phyloP scores from a whole-genome alignment of 495 filamentous ascomycete species.

The Aspergillus conjunctus region DNA sequence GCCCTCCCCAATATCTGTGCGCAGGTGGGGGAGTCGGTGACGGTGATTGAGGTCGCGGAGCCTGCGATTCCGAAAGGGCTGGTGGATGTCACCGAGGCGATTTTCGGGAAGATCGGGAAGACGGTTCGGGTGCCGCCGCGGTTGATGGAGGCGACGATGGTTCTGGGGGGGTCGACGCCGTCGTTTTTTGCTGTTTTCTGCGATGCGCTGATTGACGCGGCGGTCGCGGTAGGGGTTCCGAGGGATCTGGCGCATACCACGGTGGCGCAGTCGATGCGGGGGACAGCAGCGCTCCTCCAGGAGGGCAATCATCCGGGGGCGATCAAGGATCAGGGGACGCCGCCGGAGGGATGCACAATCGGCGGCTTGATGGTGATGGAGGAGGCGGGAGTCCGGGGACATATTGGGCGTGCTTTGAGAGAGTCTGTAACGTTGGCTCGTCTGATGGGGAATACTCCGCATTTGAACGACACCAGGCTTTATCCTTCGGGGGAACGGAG shows the following conservation, averaged over 20 bases:
- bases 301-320: slow-evolving; percentile 40
- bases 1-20: slow-evolving; percentile 46
- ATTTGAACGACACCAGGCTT: slow-evolving; percentile 41
- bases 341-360: slow-evolving; percentile 49
- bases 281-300: slow-evolving; percentile 42
- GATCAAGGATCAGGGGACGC: slow-evolving; percentile 44
- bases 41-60: slow-evolving; percentile 33
- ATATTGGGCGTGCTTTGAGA: slow-evolving; percentile 40
- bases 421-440: slow-evolving; percentile 46
- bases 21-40: slow-evolving; percentile 40
- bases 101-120: slow-evolving; percentile 44
- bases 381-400: slow-evolving; percentile 43
- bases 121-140: slow-evolving; percentile 33
- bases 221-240: slow-evolving; percentile 47
- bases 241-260: slow-evolving; percentile 42
- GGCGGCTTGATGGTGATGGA: slow-evolving; percentile 49
- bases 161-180: slow-evolving; percentile 43
- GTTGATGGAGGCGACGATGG: slow-evolving; percentile 44
- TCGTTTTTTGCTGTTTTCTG: slow-evolving; percentile 48
- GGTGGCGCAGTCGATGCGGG: slow-evolving; percentile 44
- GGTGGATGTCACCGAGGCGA: slow-evolving; percentile 28
- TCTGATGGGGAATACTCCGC: slow-evolving; percentile 33
- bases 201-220: slow-evolving; percentile 47
- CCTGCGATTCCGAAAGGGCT: background rate
- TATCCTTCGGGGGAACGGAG: slow-evolving; percentile 9